Evolutionary conservation across 2,329 filamentous ascomycete species (phyloP), one percentile per base, ranked within the genome.

Genomic region (Alternaria viburni): DNA sequence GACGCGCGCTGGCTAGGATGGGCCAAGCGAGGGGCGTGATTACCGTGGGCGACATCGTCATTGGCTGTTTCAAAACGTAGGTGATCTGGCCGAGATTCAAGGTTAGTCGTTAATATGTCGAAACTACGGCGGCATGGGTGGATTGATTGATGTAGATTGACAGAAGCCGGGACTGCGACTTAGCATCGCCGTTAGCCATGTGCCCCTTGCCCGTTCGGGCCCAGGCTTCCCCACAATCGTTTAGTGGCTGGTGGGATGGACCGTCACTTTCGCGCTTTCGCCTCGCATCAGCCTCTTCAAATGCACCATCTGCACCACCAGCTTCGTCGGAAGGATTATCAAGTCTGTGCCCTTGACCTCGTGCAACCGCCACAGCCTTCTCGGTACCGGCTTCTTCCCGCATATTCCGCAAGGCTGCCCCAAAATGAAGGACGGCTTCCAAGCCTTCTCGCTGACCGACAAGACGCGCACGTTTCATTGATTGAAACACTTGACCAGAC

Each of bases 131-230:
- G 65, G 56, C 63, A 62, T 61, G 69, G 71, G 55, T 51, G 32
- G 12, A 41, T 72, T 78, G 74, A 77, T 79, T 79, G 75, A 78
- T 68, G 64, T 79, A 78, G 61, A 80, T 80, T 70, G 71, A 72
- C 69, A 70, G 67, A 72, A 72, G 74, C 70, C 67, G 73, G 64
- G 70, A 73, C 68, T 67, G 71, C 71, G 59, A 57, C 54, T 68
- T 26, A n/a, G 65, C 30, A 36, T 63, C 71, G 72, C 74, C 75
- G 74, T 66, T 25, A 45, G 49, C 57, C 60, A 17, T 50, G n/a
- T 15, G 47, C 21, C 43, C 19, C 66, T 74, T 66, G 15, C 68
- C 67, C 8, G 19, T 44, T 68, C 23, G 25, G 59, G 30, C 23
- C 28, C 19, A 52, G 30, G n/a, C 64, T 62, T 69, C 73, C 73